These are phyloP conservation scores for Aschersonia sp. DNA, from an alignment of 2,329 filamentous ascomycete genomes.

Conservation along the genomic window DNA sequence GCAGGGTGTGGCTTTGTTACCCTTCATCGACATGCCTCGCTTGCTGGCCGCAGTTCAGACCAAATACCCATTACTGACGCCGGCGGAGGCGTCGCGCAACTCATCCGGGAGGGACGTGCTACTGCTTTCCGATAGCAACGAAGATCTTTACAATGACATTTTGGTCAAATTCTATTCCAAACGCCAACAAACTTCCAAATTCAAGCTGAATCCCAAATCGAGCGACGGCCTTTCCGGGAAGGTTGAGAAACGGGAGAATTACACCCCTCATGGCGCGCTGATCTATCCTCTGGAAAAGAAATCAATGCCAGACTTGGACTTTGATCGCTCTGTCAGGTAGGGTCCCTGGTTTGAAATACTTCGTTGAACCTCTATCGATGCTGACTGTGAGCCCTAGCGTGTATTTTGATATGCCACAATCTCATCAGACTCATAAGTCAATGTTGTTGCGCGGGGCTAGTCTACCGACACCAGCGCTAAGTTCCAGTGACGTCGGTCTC, in stretches of 20 bases:
- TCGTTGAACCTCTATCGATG: not conserved
- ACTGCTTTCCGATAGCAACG: constrained; percentile 70
- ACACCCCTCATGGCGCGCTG: constrained; percentile 74
- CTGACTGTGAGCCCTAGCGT: constrained; percentile 38
- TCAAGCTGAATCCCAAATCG: constrained; percentile 59
- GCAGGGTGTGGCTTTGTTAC: constrained; percentile 87
- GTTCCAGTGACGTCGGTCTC: constrained; percentile 59
- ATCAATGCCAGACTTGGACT: constrained; percentile 63
- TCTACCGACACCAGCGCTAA: constrained; percentile 57
- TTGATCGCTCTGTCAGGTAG: constrained; percentile 75
- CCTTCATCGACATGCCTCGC: constrained; percentile 89
- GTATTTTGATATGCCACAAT: constrained; percentile 68
- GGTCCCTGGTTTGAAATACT: constrained; percentile 10
- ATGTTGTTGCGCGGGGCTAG: constrained; percentile 81
- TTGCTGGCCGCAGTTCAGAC: constrained; percentile 69
- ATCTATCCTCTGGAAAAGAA: constrained; percentile 61
- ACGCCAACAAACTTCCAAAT: constrained; percentile 52
- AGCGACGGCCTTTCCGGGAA: constrained; percentile 70
- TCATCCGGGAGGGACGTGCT: constrained; percentile 67
- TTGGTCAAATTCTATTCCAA: constrained; percentile 84
- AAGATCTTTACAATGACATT: constrained; percentile 69
- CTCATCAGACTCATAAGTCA: constrained; percentile 68
- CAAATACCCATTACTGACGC: constrained; percentile 65
- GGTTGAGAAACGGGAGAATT: constrained; percentile 68
- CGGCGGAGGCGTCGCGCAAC: constrained; percentile 69